Conservation (phyloP, 208 protist species). For the Acanthamoeba sp. region DNA sequence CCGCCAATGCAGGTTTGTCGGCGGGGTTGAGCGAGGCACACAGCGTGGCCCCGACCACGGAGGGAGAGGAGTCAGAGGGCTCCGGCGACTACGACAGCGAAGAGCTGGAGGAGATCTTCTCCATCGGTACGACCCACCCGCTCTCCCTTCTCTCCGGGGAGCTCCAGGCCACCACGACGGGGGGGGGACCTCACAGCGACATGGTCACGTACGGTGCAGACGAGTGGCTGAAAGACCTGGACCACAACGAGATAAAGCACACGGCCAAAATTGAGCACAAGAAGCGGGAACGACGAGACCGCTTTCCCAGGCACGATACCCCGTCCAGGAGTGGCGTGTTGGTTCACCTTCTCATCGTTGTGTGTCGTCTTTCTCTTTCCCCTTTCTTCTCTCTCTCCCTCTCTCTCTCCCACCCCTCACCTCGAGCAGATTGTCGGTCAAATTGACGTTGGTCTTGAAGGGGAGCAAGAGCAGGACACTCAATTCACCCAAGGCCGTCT, state of each 20-base stretch:
- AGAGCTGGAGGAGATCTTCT: constrained; percentile 30
- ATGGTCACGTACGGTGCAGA: background rate
- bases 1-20: background rate
- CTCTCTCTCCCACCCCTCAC: no score
- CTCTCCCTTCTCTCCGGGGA: background rate
- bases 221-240: constrained; percentile 40
- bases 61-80: background rate
- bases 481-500: background rate
- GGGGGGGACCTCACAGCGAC: background rate
- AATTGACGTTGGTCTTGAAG: background rate
- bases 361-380: background rate
- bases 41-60: background rate
- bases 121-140: background rate
- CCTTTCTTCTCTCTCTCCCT: background rate
- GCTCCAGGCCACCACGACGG: background rate
- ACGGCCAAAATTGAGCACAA: background rate
- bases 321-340: no score
- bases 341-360: no score
- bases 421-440: background rate
- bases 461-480: background rate
- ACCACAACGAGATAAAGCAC: constrained; percentile 34
- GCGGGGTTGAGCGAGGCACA: background rate
- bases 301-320: background rate
- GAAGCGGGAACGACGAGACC: background rate
- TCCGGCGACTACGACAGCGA: background rate